Percentiles rank a stretch among this genome's conserved stretches.
phyloP scores from a whole-genome alignment of 495 filamentous ascomycete genomes.

The Neurospora sp. region DNA sequence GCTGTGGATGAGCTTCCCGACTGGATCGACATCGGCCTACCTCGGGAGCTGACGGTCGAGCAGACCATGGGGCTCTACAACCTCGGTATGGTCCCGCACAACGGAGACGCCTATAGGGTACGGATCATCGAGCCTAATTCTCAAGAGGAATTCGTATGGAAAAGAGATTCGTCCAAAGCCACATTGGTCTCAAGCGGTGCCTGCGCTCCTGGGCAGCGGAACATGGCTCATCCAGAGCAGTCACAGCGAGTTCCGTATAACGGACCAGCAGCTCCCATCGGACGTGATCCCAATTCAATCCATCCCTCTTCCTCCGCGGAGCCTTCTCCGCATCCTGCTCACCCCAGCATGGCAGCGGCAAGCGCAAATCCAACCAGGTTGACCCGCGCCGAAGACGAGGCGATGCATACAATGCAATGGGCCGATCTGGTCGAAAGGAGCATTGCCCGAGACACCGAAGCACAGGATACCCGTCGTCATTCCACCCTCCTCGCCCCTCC shows the following conservation, averaged over 20 bases:
- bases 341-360: neutral
- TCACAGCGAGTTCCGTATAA: neutral
- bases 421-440: neutral
- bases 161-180: neutral
- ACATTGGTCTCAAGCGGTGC: neutral
- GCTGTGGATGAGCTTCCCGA: slow-evolving; percentile 36
- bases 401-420: neutral
- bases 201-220: neutral
- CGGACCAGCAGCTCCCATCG: neutral
- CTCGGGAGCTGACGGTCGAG: slow-evolving; percentile 27
- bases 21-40: slow-evolving; percentile 29
- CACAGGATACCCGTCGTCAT: neutral
- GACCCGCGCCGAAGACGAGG: neutral
- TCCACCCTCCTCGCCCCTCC: neutral
- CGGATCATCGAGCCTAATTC: slow-evolving; percentile 5
- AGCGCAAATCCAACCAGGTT: neutral
- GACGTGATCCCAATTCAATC: neutral
- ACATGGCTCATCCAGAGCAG: neutral
- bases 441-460: neutral
- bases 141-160: neutral
- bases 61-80: slow-evolving; percentile 29
- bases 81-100: slow-evolving; percentile 24
- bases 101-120: slow-evolving; percentile 23
- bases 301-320: neutral
- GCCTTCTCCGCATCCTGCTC: neutral